These are phyloP conservation scores for Atractiella rhizophila DNA, from an alignment of 768 basidiomycete genomes.

Conservation along the genomic window DNA sequence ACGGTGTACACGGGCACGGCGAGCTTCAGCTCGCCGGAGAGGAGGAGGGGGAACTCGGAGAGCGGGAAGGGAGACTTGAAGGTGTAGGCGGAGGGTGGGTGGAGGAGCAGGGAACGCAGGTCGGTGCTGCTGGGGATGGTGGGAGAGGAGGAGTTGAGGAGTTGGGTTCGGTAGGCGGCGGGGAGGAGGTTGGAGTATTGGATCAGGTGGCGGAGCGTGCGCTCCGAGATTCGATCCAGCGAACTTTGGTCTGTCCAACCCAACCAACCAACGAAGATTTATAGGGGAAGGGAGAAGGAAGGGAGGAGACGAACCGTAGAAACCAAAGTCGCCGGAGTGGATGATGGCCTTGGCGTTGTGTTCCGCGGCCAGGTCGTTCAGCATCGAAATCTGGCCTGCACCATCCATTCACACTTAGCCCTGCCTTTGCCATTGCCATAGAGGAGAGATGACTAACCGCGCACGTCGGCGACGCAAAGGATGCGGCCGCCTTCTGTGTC, in stretches of 20 bases:
- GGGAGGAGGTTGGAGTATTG: conserved; percentile 89
- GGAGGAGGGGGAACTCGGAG: conserved; percentile 77
- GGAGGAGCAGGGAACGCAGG: conserved; percentile 10
- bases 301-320: conserved; percentile 40
- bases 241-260: conserved; percentile 39
- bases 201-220: conserved; percentile 75
- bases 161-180: conserved; percentile 48
- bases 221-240: conserved; percentile 73
- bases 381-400: conserved; percentile 47
- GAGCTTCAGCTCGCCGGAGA: conserved; percentile 71
- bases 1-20: conserved; percentile 84
- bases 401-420: not conserved
- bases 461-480: conserved; percentile 67
- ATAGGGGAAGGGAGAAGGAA: too few relatives aligned
- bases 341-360: conserved; percentile 75
- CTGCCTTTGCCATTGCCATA: not conserved
- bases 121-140: conserved; percentile 1
- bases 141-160: conserved; percentile 21
- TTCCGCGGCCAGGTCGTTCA: conserved; percentile 75
- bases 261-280: not conserved
- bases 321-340: conserved; percentile 97
- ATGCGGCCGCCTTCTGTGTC: conserved; percentile 56
- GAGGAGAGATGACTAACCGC: conserved; percentile 19
- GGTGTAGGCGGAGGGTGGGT: conserved; percentile 17
- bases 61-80: conserved; percentile 39